Evolutionary conservation across 75 land plant genomes (phyloP).

Genomic region (Picea glauca): DNA sequence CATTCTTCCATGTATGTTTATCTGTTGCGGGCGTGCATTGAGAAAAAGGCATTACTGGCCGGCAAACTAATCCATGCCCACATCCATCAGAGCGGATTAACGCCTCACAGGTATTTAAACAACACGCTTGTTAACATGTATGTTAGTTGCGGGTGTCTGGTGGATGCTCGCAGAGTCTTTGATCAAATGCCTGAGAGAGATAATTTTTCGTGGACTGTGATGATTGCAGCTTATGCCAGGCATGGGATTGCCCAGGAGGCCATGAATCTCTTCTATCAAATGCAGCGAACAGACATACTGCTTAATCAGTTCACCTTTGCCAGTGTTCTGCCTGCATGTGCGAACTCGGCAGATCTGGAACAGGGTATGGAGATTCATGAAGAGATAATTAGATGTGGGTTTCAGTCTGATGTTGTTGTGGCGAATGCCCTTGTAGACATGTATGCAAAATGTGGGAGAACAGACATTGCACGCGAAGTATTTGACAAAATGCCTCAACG

Average conservation of each 20-base stretch:
- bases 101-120: too few relatives aligned
- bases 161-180: neutral
- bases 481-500: constrained; percentile 1
- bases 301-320: neutral
- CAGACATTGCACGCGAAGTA: neutral
- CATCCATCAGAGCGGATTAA: too few relatives aligned
- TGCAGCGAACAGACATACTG: neutral
- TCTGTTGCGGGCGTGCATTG: too few relatives aligned
- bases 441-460: constrained; percentile 1
- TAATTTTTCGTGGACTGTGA: constrained; percentile 9
- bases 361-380: constrained; percentile 4
- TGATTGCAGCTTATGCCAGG: constrained; percentile 6
- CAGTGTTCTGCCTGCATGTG: constrained; percentile 10
- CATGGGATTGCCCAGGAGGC: neutral
- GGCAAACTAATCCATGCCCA: too few relatives aligned
- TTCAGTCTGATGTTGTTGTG: neutral
- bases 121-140: constrained; percentile 4
- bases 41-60: too few relatives aligned
- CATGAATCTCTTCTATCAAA: constrained; percentile 2
- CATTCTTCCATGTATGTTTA: too few relatives aligned
- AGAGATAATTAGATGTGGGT: neutral
- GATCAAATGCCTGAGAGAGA: neutral
- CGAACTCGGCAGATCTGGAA: neutral
- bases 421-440: neutral
- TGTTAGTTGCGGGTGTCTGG: neutral